Evolutionary conservation across 2,329 filamentous ascomycete genomes (phyloP), one percentile per base, ranked within the genome.

Genomic region (Fusarium coffeatum): DNA sequence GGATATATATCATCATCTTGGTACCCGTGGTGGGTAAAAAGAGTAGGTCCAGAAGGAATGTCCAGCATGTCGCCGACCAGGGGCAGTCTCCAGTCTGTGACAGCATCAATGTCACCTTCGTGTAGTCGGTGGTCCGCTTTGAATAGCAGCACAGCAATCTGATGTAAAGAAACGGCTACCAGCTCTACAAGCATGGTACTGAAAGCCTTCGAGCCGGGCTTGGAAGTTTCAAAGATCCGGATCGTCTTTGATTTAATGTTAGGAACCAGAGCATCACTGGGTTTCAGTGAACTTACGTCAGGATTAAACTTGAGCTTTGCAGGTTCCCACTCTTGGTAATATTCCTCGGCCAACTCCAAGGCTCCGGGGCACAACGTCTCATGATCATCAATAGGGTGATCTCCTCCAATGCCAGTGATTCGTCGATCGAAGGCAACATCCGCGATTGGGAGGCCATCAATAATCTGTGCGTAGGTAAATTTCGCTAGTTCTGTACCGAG

Each of bases 381-480:
- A 27, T 72, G 68, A 0, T 57, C 60, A 16, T 71, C 55, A 20
- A 71, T 69, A 6, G 46, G 41, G 30, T 72, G 68, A 0, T 72
- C 61, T 9, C 69, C 68, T 18, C 58, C 64, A 3, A 72, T 37
- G 18, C 61, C 53, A 1, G 57, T 46, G 11, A 60, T 37, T 18
- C 69, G 62, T 5, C 55, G 65, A 8, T 69, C 61, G 32, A 54
- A 72, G 0, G 56, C 37, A 30, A 67, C 59, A 13, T 69, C 65
- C 1, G 41, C 62, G 10, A 46, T 57, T 0, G 72, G 71, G 0
- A 69, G 59, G 2, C 68, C 71, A 22, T 74, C 63, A 5, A 71
- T 67, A 8, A 74, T 65, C 10, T 73, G 69, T 0, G 69, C 64
- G 15, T 69, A 72, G 0, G 71, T 72, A 9, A 62, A 53, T 8